A percentile compares a stretch with the other conserved stretches of the same genome.
Evolutionary conservation across 371 early-diverging fungal species (phyloP).

Genomic region (Rhizopus delemar): DNA sequence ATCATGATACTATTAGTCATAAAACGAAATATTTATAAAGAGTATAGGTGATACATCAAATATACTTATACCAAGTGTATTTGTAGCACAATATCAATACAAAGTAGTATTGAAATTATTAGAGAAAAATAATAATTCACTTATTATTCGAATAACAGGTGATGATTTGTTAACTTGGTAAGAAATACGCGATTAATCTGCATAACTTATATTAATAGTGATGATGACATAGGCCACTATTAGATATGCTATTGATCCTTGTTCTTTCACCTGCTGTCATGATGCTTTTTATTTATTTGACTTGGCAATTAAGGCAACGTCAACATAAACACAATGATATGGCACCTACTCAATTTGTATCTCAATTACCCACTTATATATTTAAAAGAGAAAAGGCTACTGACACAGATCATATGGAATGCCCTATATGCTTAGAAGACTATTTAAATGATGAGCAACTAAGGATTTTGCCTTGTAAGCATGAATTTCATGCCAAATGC

Average conservation of each 20-base stretch:
- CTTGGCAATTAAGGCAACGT: constrained; percentile 74
- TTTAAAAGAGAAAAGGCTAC: constrained; percentile 51
- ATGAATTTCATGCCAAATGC: constrained; percentile 92
- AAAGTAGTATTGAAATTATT: constrained; percentile 50
- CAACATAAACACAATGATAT: constrained; percentile 71
- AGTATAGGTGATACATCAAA: constrained; percentile 71
- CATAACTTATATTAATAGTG: not conserved
- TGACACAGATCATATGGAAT: constrained; percentile 72
- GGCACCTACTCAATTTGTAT: constrained; percentile 74
- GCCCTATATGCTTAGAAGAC: constrained; percentile 94
- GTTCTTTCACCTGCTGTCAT: constrained; percentile 75
- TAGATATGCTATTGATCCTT: constrained; percentile 72
- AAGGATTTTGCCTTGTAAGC: constrained; percentile 85
- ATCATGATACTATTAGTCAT: not conserved
- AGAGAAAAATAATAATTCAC: constrained; percentile 28
- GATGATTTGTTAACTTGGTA: constrained; percentile 54
- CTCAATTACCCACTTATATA: constrained; percentile 66
- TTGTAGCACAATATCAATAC: constrained; percentile 74
- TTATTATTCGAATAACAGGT: constrained; percentile 45
- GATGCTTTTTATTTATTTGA: constrained; percentile 73
- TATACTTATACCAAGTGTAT: constrained; percentile 77
- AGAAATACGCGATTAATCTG: not conserved
- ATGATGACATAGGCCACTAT: constrained; percentile 50
- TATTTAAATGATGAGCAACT: constrained; percentile 83
- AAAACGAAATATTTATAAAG: not conserved